Evolutionary conservation across 768 basidiomycete species (phyloP), one percentile per base, ranked within the genome.

Genomic region (Clitopilus hobsonii): DNA sequence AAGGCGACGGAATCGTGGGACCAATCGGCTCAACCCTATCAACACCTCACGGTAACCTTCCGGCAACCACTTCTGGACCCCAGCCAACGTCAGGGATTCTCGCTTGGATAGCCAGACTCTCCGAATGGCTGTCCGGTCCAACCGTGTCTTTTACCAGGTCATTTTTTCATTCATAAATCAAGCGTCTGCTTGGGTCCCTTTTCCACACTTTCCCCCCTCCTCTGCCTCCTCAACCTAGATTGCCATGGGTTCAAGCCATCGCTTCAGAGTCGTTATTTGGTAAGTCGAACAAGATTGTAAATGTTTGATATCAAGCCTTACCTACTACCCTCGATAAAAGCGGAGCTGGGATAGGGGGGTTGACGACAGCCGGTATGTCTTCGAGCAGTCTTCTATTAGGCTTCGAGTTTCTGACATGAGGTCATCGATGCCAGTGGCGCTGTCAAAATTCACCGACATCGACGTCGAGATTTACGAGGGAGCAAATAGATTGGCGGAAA

Each of bases 381-480:
- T 16, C 22, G 0, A 45, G 18, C 41, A 36, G 3, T 36, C 3
- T 53, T 20, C 22, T 5, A 2, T 27, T 18, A 26, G 30, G 16
- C 26, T 53, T 50, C 41, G 29, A 49, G 38, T 53, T 45, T 29
- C 56, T 52, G 57, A 59, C 54, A 41, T 29, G 36, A 51, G 32
- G 38, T 54, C 54, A 53, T 52, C 48, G 30, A 52, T 30, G 38
- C 18, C 56, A 72, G 74, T 78, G 24, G 74, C 74, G n/a, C 60
- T 81, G 45, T 74, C 78, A 6, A 70, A 65, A 56, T 80, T 77
- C 61, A 74, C 75, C 1, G 76, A 83, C 56, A 81, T 85, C 24
- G 77, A 83, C 27, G 73, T 85, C 32, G 75, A 79, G 51, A 66
- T 86, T 23, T 86, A 77, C 55, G 84, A 86, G 69, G 74, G 71